Evolutionary conservation across 1,284 basidiomycete species (phyloP), one percentile per base, ranked within the genome.

Genomic region (Rhizoctonia solani): DNA sequence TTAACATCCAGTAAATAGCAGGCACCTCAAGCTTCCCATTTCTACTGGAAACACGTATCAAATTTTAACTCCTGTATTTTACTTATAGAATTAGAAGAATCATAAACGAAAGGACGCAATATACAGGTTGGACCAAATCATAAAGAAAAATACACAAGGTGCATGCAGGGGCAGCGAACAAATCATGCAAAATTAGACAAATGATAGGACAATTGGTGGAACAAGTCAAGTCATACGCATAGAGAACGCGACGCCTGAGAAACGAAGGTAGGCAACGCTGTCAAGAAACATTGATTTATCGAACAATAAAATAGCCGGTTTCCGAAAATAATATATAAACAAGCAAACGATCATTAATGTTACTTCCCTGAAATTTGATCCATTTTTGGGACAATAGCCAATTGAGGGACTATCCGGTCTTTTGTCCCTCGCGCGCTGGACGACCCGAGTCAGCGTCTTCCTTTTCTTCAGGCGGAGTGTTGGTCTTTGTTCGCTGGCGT

Each of bases 111-210:
- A 13, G 25, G 46, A 21, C 34, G 34, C 4, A 63, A 63, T 63
- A 63, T 63, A 63, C 58, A 63, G 50, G 29, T 63, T 13, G 16
- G 34, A 52, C 16, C 25, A 29, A 61, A 29, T 46, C 29, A 25
- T 50, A 29, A 50, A 39, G 5, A 61, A 37, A 63, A 52, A 63
- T 61, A 63, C 47, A 63, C 58, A 52, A 52, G 34, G 58, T 52
- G 58, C 58, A 63, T 50, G 58, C 46, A n/a, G 34, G 25, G n/a
- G 41, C 6, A 8, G 50, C 58, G 47, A 63, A 63, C 52, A 59
- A 52, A 23, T 63, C 58, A 52, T 63, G 58, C 58, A 47, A 41
- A 25, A 59, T 59, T 59, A 59, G 56, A 50, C 23, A 5, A 23
- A 6, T 27, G 27, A 29, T n/a, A n/a, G 8, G 27, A 30, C 13